Percentiles rank a stretch among this genome's conserved stretches.
phyloP scores from a whole-genome alignment of 2,329 filamentous ascomycete genomes.

The Aureobasidium sp. region DNA sequence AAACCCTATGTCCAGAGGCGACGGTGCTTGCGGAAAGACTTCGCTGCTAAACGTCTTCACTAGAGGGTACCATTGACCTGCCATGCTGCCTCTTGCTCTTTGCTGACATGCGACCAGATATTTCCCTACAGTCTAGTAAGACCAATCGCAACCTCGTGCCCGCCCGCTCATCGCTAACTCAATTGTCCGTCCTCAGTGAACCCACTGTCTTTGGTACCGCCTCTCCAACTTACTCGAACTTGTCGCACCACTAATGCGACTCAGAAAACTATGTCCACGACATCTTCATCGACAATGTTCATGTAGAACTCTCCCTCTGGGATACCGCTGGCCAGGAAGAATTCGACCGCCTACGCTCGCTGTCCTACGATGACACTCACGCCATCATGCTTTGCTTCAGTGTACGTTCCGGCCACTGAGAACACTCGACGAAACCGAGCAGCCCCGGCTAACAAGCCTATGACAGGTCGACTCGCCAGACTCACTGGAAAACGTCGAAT shows the following conservation, averaged over 20 bases:
- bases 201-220: constrained; percentile 76
- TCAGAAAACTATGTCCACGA: constrained; percentile 96
- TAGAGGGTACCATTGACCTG: constrained; percentile 60
- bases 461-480: constrained; percentile 77
- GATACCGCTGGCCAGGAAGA: constrained; percentile 98
- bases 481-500: constrained; percentile 95
- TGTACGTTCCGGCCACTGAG: constrained; percentile 36
- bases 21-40: constrained; percentile 95
- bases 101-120: constrained; percentile 50
- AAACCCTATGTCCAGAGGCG: constrained; percentile 56
- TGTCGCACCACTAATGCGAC: constrained; percentile 2
- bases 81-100: background rate
- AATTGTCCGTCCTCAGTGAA: constrained; percentile 48
- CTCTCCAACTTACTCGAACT: background rate
- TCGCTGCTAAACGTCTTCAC: constrained; percentile 97
- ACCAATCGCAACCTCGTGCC: constrained; percentile 15
- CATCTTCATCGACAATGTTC: constrained; percentile 94
- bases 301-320: constrained; percentile 97
- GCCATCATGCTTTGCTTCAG: constrained; percentile 99
- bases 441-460: background rate
- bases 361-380: constrained; percentile 97
- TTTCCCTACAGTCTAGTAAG: constrained; percentile 92
- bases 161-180: constrained; percentile 14
- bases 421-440: background rate
- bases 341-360: constrained; percentile 89